A percentile compares a stretch with the other conserved stretches of the same genome.
Conservation (phyloP, 2,329 filamentous ascomycete genomes). For the Keithomyces neogunnii region DNA sequence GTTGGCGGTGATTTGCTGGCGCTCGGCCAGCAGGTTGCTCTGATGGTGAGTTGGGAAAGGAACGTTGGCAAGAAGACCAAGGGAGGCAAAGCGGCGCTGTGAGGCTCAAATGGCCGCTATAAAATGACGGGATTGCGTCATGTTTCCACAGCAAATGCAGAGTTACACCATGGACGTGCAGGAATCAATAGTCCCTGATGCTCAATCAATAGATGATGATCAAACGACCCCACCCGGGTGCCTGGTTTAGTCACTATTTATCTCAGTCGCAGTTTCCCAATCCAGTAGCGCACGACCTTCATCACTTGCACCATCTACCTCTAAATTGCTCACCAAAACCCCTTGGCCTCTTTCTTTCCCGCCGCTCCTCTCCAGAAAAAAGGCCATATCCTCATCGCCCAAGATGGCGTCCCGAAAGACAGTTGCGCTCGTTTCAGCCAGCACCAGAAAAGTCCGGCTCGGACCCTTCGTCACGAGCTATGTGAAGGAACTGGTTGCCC, state of each 20-base stretch:
- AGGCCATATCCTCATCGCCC: neutral
- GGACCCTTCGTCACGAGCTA: conserved; percentile 25
- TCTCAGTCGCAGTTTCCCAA: too few relatives aligned
- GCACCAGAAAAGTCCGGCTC: conserved; percentile 23
- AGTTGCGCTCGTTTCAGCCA: conserved; percentile 29
- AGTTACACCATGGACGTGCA: too few relatives aligned
- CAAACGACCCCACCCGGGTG: too few relatives aligned
- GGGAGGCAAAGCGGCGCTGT: neutral
- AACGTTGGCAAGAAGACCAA: conserved; percentile 6
- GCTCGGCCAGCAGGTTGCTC: conserved; percentile 18
- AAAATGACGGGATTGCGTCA: too few relatives aligned
- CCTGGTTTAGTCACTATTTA: too few relatives aligned
- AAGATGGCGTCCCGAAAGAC: conserved; percentile 3
- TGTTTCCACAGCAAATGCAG: too few relatives aligned
- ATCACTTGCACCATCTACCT: too few relatives aligned
- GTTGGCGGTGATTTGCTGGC: conserved; percentile 17
- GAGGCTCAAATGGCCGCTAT: neutral
- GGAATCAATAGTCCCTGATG: too few relatives aligned
- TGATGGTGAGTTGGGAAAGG: conserved; percentile 11
- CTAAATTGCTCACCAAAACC: too few relatives aligned
- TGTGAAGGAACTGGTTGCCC: conserved; percentile 20
- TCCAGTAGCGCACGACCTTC: too few relatives aligned
- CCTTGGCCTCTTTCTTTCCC: neutral
- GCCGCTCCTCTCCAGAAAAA: neutral
- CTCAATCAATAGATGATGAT: too few relatives aligned